Base-by-base conservation (phyloP, 345 rosid genomes). In the Citrus glauca region DNA sequence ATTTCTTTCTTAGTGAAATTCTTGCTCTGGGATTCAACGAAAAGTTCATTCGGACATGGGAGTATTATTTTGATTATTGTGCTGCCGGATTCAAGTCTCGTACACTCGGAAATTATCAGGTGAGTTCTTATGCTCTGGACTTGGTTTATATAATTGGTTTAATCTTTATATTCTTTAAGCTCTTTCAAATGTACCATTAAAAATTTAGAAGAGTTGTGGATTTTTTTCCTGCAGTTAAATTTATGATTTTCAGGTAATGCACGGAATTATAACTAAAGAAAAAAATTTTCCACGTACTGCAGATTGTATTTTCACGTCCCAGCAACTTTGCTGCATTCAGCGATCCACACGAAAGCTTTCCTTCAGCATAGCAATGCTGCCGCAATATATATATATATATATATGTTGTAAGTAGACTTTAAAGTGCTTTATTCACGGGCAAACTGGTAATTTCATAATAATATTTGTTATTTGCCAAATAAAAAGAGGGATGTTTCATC, bases 41-140 rank as follows among this genome's bases (percentile, higher is more conserved):
- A 30, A 84, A 90, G 78, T 96, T 96, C 89, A 79, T 91, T 3
- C 79, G 97, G 53, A 94, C 97, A 20, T 96, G 98, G 98, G 97
- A 93, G 75, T 96, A 94, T 68, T 96, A 96, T 83, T 96, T 96
- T 37, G 97, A 93, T 75, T 92, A 96, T 57, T 90, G 88, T 11
- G 96, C 97, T 28, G 98, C 97, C 33, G 95, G 97, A 67, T 96
- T 91, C 85, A 92, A 89, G 87, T 80, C 95, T 2, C 84, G 69
- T 37, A 91, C 97, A 0, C 91, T 93, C 11, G 93, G 97, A 76
- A 81, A 90, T 85, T 93, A 93, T 78, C 95, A 93, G 92, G 94
- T 91, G 9, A 40, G 11, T 40, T 40, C 11, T 9, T 40, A 35
- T 35, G 45, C 6, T 38, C 42, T 38, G 0, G 42, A 38, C 42